Evolutionary conservation across 2,329 filamentous ascomycete genomes (phyloP), one percentile per base, ranked within the genome.

Genomic region (Pseudonectria buxi): DNA sequence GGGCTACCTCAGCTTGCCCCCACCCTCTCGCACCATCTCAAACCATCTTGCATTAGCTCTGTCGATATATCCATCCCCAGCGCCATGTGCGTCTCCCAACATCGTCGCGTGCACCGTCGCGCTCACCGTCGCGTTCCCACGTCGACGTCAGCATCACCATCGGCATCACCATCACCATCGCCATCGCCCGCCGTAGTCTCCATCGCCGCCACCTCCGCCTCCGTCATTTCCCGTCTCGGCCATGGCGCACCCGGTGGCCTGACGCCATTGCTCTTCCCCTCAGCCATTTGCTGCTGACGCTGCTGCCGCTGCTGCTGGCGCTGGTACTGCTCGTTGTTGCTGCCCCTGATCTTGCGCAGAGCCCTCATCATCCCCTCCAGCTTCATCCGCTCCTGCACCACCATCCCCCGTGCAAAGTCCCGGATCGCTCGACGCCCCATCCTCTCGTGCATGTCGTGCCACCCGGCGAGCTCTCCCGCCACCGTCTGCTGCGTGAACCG

Each of bases 401-500:
- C 69, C 74, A 89, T 88, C 24, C 78, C 77, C 53, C 71, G 75
- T 13, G 85, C 90, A 49, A 94, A 76, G 30, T 87, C 79, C 46
- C 73, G 77, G 42, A 95, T 75, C 18, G 86, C 85, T 39, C 75
- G 75, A 41, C 80, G 69, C 2, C 85, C 88, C 64, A 86, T 78
- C 51, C 76, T 78, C 47, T 87, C 86, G 53, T 94, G 80, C 65
- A 88, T 77, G 27, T 94, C 87, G 54, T 95, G 89, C 87, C 92
- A 98, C 12, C 86, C 88, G 1, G 92, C 92, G 37, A 98, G 62
- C 64, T 98, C 92, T 2, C 79, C 74, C 6, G 94, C 90, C 15
- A 96, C 90, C 11, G 90, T 87, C 59, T 94, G 86, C 63, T 95
- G 90, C 31, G 89, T 95, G 59, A 92, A 95, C 32, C 87, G 70